Base-by-base conservation (phyloP, 2,329 filamentous ascomycete genomes). In the Fusarium begoniae region DNA sequence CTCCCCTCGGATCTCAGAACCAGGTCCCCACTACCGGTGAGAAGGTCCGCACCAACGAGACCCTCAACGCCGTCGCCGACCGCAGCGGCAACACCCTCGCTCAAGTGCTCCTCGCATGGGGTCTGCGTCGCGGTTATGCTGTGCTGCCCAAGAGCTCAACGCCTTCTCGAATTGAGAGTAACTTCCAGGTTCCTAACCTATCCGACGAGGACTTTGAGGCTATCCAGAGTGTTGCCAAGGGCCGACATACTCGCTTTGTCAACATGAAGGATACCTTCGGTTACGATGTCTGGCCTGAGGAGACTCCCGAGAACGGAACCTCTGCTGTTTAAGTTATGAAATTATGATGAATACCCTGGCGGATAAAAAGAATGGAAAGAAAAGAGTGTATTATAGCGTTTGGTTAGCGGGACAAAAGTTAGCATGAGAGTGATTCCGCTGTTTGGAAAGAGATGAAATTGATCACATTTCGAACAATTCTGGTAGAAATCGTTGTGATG, bases 201-300 rank as follows among this genome's bases (percentile, higher is more conserved):
- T 78, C 77, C 0, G 74, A 89, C 80, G 92, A 89, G 84, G 94
- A 94, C 83, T 83, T 86, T 74, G 75, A 85, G 80, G 82, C 80
- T 24, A 80, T 83, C 50, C 80, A 83, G 71, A 69, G 69, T 37
- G 77, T 78, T 56, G 77, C 77, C 50, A 86, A 89, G 80, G 90
- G 90, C 41, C 87, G 92, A 58, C 90, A 93, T 81, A 89, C 88
- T 32, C 89, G 92, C 43, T 94, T 94, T 78, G 92, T 94, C 67
- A 94, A 94, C 84, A 94, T 94, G 92, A 94, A 93, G 87, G 92
- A 93, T 74, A 93, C 91, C 3, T 94, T 94, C 81, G 92, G 92
- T 12, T 93, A 92, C 80, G 86, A 94, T 76, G 88, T 94, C 56
- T 92, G 90, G 90, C 86, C 90, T 1, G 88, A 91, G 78, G 89